Conservation (phyloP, 1,284 basidiomycete species). For the Coniferiporia weirii region DNA sequence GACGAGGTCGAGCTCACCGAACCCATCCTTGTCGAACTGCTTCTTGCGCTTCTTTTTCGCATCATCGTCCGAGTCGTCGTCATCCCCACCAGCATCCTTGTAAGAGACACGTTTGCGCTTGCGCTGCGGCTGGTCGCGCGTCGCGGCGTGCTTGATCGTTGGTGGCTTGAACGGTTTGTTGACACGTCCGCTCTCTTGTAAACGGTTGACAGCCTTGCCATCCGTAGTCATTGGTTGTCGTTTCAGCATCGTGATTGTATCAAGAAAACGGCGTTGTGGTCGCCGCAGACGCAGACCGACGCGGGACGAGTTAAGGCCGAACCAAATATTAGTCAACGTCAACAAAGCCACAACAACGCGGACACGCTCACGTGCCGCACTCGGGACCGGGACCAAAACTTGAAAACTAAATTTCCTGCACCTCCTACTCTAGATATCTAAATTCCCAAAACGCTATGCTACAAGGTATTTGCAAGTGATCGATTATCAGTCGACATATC, state of each 20-base stretch:
- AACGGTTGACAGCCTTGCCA: slow-evolving; percentile 57
- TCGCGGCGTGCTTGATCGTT: slow-evolving; percentile 39
- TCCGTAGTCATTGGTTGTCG: slow-evolving; percentile 65
- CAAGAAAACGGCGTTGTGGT: background rate
- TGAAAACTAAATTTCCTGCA: background rate
- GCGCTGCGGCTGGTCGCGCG: slow-evolving; percentile 60
- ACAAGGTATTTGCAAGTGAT: background rate
- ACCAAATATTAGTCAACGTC: background rate
- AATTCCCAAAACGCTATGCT: background rate
- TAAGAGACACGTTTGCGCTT: slow-evolving; percentile 84
- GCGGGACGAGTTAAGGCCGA: too few species aligned
- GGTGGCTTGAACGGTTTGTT: slow-evolving; percentile 82
- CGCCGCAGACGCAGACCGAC: background rate
- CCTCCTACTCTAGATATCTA: too few species aligned
- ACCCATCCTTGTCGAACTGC: slow-evolving; percentile 44
- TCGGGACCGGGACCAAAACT: background rate
- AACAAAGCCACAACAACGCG: background rate
- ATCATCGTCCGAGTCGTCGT: slow-evolving; percentile 41
- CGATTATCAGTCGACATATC: background rate
- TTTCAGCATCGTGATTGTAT: slow-evolving; percentile 50
- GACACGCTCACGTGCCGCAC: background rate
- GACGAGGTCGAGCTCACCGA: slow-evolving; percentile 29
- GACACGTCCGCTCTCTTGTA: slow-evolving; percentile 64
- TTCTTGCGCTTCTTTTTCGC: slow-evolving; percentile 58
- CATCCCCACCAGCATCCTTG: slow-evolving; percentile 53